Evolutionary conservation across 75 land plant genomes (phyloP).

Genomic region (Adiantum capillusveneris): DNA sequence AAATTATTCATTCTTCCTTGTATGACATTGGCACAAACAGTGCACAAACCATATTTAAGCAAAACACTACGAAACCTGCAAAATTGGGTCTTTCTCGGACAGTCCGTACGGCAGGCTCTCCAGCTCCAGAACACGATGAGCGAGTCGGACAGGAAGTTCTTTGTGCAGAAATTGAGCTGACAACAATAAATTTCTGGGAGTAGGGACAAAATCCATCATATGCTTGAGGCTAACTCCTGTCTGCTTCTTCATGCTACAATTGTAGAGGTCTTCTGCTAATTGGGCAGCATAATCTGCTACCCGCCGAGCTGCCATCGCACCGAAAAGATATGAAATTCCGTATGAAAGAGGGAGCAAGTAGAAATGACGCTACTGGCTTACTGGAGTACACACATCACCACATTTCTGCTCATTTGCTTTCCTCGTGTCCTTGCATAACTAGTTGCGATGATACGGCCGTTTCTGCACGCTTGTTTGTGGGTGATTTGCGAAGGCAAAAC

Average conservation of each 20-base stretch:
- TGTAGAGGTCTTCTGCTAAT: slow-evolving; percentile 61
- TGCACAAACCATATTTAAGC: neutral
- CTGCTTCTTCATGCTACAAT: slow-evolving; percentile 79
- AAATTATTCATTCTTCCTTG: neutral
- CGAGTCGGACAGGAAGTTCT: slow-evolving; percentile 90
- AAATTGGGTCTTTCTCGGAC: slow-evolving; percentile 65
- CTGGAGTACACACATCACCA: too few relatives aligned
- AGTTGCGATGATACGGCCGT: too few relatives aligned
- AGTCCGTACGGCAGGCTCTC: slow-evolving; percentile 86
- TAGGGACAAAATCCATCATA: slow-evolving; percentile 89
- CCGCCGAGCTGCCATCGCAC: slow-evolving; percentile 18
- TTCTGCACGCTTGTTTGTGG: too few relatives aligned
- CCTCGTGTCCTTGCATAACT: too few relatives aligned
- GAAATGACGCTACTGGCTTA: too few relatives aligned
- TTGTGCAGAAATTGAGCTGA: slow-evolving; percentile 93
- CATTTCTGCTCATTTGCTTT: too few relatives aligned
- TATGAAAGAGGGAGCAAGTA: too few relatives aligned
- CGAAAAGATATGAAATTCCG: too few relatives aligned
- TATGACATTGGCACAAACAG: neutral
- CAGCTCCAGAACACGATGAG: slow-evolving; percentile 76
- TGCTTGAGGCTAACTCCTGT: slow-evolving; percentile 85
- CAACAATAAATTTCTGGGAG: slow-evolving; percentile 48
- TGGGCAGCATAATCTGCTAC: slow-evolving; percentile 29
- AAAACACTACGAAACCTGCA: slow-evolving; percentile 45
- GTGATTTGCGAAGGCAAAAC: too few relatives aligned